Base-by-base conservation (phyloP, 2,329 filamentous ascomycete species). In the Hypocreales sp. region DNA sequence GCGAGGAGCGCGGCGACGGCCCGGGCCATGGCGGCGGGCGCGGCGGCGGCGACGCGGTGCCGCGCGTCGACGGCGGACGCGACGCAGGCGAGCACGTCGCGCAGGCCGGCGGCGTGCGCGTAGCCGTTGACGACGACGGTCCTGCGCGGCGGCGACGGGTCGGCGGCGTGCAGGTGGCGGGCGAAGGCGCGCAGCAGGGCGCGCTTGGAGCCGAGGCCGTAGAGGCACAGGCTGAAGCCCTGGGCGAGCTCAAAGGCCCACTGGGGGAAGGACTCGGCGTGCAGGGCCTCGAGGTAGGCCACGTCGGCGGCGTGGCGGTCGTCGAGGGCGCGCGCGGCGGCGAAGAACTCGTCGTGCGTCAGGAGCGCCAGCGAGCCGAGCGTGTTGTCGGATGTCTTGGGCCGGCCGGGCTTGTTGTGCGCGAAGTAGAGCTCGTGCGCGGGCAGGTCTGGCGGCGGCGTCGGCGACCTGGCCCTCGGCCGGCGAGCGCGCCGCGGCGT, bases 341-440 rank as follows among this genome's bases (percentile, higher is more conserved):
- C 62, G 41, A 92, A 92, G 52, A 90, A 98, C 46, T 94, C 83
- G 31, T 95, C 86, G 44, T 94, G 86, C 2, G 80, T 84, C 31
- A 95, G 71, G 8, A 93, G 60, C 4, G 71, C 61, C 19, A 92
- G 59, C 5, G 77, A 73, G 1, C 77, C 66, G 5, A 95, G 61
- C 0, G 73, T 92, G 38, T 90, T 90, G 46, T 81, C 79, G 2
- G 86, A 94, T 0, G 87, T 93, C 51, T 86, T 86, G 24, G 72
- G 63, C 4, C 73, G 67, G 3, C 82, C 84, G 0, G 81, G 74
- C 25, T 82, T 76, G 47, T 92, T 94, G 45, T 95, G 82, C 45
- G 78, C 81, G 50, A 98, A 95, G 57, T 92, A 98, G 38, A 79
- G 70, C 50, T 95, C 90, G 45, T 94, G 82, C 0, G 86, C 65